phyloP scores from a whole-genome alignment of 2,329 filamentous ascomycete genomes.

The Colletotrichum coccodes region DNA sequence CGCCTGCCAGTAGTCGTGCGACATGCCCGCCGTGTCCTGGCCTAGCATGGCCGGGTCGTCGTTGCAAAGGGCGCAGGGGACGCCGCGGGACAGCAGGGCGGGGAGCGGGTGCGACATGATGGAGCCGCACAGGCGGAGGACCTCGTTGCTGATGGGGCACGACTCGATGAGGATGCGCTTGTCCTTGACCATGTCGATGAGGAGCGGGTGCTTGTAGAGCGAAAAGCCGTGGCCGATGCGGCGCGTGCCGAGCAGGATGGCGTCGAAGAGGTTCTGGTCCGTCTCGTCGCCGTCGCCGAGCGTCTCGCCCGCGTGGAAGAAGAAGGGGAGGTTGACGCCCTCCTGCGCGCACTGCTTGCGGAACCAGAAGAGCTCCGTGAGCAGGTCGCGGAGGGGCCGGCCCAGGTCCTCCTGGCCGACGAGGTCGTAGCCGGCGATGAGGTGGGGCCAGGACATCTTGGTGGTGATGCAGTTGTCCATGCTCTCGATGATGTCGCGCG shows the following conservation, averaged over 20 bases:
- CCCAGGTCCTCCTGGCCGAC: slow-evolving; percentile 84
- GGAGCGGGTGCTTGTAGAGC: slow-evolving; percentile 83
- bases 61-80: slow-evolving; percentile 80
- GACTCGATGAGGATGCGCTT: slow-evolving; percentile 83
- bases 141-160: slow-evolving; percentile 85
- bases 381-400: slow-evolving; percentile 74
- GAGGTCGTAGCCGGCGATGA: slow-evolving; percentile 85
- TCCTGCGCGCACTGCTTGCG: slow-evolving; percentile 79
- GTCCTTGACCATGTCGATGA: slow-evolving; percentile 84
- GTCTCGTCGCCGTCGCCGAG: slow-evolving; percentile 58
- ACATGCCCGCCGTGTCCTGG: slow-evolving; percentile 79
- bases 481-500: slow-evolving; percentile 74
- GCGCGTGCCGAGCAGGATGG: slow-evolving; percentile 80
- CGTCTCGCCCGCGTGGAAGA: slow-evolving; percentile 87
- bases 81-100: slow-evolving; percentile 79
- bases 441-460: slow-evolving; percentile 77
- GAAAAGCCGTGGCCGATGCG: slow-evolving; percentile 86
- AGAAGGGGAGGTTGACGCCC: slow-evolving; percentile 82
- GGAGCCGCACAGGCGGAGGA: slow-evolving; percentile 75
- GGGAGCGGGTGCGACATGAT: slow-evolving; percentile 80
- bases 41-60: slow-evolving; percentile 85
- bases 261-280: slow-evolving; percentile 77
- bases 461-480: slow-evolving; percentile 85
- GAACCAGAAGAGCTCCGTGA: slow-evolving; percentile 88
- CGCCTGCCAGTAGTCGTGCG: slow-evolving; percentile 88